phyloP scores from a whole-genome alignment of 495 filamentous ascomycete genomes.

The Halenospora varia region DNA sequence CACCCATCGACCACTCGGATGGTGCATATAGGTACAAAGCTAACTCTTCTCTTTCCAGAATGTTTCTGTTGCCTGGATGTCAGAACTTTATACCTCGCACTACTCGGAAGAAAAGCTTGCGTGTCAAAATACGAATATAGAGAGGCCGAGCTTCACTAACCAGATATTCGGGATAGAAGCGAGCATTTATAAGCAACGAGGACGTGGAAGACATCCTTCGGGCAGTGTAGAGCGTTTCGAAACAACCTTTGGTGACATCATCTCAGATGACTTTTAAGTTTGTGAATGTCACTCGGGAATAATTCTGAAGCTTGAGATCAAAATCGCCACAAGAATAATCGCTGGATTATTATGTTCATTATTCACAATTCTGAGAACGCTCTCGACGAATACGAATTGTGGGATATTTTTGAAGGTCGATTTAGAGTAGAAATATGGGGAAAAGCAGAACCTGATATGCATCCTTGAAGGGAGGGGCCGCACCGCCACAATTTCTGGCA shows the following conservation, averaged over 20 bases:
- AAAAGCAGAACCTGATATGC: neutral
- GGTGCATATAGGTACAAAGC: too few relatives aligned
- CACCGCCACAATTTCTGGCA: constrained; percentile 11
- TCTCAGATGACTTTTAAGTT: neutral
- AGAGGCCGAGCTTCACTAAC: neutral
- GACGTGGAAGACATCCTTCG: neutral
- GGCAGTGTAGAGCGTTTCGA: neutral
- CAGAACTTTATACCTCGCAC: too few relatives aligned
- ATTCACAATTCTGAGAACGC: neutral
- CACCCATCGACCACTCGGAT: too few relatives aligned
- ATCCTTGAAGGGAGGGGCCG: neutral
- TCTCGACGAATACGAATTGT: neutral
- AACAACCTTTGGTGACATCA: neutral
- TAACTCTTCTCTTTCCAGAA: too few relatives aligned
- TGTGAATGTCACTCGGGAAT: neutral
- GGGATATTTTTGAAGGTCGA: neutral
- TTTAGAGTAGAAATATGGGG: neutral
- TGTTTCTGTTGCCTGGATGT: too few relatives aligned
- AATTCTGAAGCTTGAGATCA: neutral
- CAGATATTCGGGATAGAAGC: neutral
- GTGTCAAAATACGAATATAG: neutral
- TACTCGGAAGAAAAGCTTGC: too few relatives aligned
- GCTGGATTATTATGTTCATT: neutral
- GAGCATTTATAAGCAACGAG: neutral
- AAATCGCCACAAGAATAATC: neutral